Evolutionary conservation across 2,329 filamentous ascomycete genomes (phyloP).

Genomic region (Cryphonectria japonica): DNA sequence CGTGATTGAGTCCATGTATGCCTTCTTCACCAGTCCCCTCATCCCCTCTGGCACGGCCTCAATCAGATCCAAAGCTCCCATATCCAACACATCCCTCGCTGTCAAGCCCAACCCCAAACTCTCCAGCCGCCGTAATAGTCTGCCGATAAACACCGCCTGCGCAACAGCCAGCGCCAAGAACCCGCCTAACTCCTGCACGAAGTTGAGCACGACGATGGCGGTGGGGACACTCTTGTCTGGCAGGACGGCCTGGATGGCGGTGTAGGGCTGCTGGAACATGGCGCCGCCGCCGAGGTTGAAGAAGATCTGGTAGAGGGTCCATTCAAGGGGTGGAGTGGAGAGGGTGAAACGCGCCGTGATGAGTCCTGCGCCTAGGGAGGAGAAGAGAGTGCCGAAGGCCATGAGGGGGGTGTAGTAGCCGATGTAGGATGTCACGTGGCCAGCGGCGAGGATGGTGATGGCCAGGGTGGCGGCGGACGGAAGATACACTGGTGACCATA

Average conservation of each 20-base stretch:
- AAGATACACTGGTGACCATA: conserved; percentile 43
- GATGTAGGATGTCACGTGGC: conserved; percentile 45
- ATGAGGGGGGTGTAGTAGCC: conserved; percentile 48
- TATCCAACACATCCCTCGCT: conserved; percentile 3
- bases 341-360: conserved; percentile 53
- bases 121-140: neutral
- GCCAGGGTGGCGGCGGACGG: conserved; percentile 56
- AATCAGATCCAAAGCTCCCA: neutral
- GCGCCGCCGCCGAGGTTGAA: conserved; percentile 30
- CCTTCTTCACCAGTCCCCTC: no score
- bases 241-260: conserved; percentile 5
- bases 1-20: no score
- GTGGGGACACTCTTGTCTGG: neutral
- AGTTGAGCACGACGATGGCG: conserved; percentile 2
- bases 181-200: conserved; percentile 10
- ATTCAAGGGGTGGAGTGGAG: conserved; percentile 47
- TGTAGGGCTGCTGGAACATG: conserved; percentile 10
- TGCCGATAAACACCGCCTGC: conserved; percentile 2
- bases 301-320: conserved; percentile 61
- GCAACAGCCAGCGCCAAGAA: neutral
- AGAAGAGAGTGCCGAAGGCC: conserved; percentile 46
- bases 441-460: conserved; percentile 49
- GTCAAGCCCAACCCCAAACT: neutral
- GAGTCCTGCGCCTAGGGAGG: conserved; percentile 40
- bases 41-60: no score